These are phyloP conservation scores for Eurotiales sp. DNA, from an alignment of 2,329 filamentous ascomycete genomes.

Conservation along the genomic window DNA sequence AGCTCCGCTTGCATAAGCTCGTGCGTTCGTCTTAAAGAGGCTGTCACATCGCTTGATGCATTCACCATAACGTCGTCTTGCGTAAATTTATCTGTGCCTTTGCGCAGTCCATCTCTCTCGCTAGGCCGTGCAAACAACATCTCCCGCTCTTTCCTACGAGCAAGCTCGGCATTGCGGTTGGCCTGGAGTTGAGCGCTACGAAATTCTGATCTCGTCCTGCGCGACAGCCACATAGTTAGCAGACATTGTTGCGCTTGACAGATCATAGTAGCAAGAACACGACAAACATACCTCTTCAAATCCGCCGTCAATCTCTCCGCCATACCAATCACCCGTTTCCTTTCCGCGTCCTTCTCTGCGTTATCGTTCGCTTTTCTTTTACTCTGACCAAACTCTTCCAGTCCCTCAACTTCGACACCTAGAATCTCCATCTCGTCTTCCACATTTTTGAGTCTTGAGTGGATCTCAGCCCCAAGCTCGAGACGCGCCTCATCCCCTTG, in stretches of 20 bases:
- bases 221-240: background rate
- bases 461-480: slow-evolving; percentile 78
- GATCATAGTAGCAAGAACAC: too few species aligned
- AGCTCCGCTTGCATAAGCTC: slow-evolving; percentile 82
- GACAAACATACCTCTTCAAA: slow-evolving; percentile 59
- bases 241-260: too few species aligned
- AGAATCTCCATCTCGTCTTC: slow-evolving; percentile 82
- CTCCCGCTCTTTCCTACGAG: slow-evolving; percentile 72
- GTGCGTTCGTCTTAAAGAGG: slow-evolving; percentile 79
- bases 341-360: slow-evolving; percentile 59
- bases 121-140: slow-evolving; percentile 61
- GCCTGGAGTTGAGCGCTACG: slow-evolving; percentile 77
- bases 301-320: slow-evolving; percentile 66
- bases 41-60: slow-evolving; percentile 78
- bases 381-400: slow-evolving; percentile 45
- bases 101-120: slow-evolving; percentile 24
- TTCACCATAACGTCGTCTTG: slow-evolving; percentile 70
- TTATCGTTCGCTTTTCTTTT: slow-evolving; percentile 36
- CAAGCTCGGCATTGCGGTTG: slow-evolving; percentile 68
- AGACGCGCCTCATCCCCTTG: slow-evolving; percentile 63
- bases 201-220: slow-evolving; percentile 62
- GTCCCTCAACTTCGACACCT: slow-evolving; percentile 70
- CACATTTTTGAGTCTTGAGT: slow-evolving; percentile 69
- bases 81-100: slow-evolving; percentile 50
- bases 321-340: slow-evolving; percentile 62